Percentiles rank a stretch among this genome's conserved stretches.
Conservation (phyloP, 305 asterid genomes). For the Fraxinus latifolia region DNA sequence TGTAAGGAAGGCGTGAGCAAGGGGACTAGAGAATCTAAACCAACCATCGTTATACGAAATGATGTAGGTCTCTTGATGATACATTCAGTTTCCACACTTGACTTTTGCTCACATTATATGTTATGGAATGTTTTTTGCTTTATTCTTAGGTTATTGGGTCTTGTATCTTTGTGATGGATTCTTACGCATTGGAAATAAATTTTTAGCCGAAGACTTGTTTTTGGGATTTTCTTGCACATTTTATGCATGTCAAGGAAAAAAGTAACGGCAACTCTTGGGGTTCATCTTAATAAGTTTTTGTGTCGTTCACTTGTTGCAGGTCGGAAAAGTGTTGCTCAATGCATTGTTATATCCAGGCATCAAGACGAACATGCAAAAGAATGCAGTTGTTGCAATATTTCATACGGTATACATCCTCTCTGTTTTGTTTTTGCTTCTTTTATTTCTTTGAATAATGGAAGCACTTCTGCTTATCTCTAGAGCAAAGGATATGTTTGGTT, state of each 20-base stretch:
- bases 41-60: constrained; percentile 77
- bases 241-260: not conserved
- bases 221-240: not conserved
- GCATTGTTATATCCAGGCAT: constrained; percentile 82
- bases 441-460: not conserved
- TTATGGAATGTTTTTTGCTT: not conserved
- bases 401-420: constrained; percentile 59
- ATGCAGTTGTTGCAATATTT: constrained; percentile 66
- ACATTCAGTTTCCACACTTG: constrained; percentile 8
- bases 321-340: constrained; percentile 75
- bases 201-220: not conserved
- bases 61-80: constrained; percentile 59
- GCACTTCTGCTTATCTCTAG: not conserved
- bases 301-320: constrained; percentile 47
- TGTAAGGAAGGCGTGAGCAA: constrained; percentile 80
- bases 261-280: not conserved
- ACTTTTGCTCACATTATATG: not conserved
- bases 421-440: not conserved
- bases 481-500: not conserved
- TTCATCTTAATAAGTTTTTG: constrained; percentile 12
- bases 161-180: not conserved
- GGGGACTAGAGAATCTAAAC: constrained; percentile 88
- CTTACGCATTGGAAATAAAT: not conserved
- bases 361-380: constrained; percentile 79
- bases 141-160: not conserved